These are phyloP conservation scores for Aquilaria malaccensis DNA, from an alignment of 345 rosid genomes.

Conservation along the genomic window DNA sequence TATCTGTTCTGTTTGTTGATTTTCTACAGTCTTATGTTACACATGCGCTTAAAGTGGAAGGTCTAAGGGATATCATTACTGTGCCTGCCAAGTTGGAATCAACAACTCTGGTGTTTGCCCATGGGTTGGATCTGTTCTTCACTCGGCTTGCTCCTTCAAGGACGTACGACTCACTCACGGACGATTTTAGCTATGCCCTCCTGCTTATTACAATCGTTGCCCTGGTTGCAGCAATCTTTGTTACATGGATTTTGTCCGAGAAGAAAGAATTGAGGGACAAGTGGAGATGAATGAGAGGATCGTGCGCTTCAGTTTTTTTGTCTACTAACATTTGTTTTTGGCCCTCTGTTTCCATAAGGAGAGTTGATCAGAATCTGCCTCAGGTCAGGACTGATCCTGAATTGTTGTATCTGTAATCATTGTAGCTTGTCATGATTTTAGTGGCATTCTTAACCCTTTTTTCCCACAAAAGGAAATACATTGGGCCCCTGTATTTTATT, in stretches of 20 bases:
- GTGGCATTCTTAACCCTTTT: too few species aligned
- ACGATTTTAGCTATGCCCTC: slow-evolving; percentile 89
- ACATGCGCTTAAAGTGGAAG: slow-evolving; percentile 80
- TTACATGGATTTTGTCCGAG: slow-evolving; percentile 81
- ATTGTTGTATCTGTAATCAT: too few species aligned
- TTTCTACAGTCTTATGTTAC: slow-evolving; percentile 70
- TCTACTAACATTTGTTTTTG: slow-evolving; percentile 12
- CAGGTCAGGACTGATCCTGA: too few species aligned
- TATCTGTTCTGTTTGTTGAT: neutral
- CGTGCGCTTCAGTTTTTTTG: slow-evolving; percentile 6
- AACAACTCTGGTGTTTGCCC: slow-evolving; percentile 76
- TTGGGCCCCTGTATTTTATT: too few species aligned
- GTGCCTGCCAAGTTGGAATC: slow-evolving; percentile 98
- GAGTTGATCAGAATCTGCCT: too few species aligned
- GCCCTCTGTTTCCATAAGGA: too few species aligned
- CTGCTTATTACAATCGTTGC: slow-evolving; percentile 83
- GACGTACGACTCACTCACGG: slow-evolving; percentile 94
- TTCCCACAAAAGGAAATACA: too few species aligned
- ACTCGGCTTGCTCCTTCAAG: slow-evolving; percentile 91
- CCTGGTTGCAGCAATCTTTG: slow-evolving; percentile 75
- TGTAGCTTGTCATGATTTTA: too few species aligned
- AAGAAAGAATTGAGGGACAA: slow-evolving; percentile 81
- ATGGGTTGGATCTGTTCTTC: slow-evolving; percentile 89
- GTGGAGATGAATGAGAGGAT: slow-evolving; percentile 57
- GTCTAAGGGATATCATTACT: slow-evolving; percentile 68